Evolutionary conservation across 2,329 filamentous ascomycete genomes (phyloP), one percentile per base, ranked within the genome.

Genomic region (Pezicula rhizophila): DNA sequence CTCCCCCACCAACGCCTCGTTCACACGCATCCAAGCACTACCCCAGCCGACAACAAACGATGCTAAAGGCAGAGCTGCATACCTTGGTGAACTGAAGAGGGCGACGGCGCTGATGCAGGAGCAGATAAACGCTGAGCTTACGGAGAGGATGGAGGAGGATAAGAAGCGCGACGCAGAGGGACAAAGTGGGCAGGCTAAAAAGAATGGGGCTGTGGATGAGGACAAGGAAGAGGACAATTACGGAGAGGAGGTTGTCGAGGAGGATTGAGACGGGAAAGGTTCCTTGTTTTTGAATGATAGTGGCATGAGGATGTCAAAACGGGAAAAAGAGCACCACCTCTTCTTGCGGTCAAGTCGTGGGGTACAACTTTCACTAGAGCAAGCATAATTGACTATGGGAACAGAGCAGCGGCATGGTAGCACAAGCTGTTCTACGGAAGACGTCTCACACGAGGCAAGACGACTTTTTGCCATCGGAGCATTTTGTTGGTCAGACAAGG

Each of bases 211-310:
- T 31, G 28, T 72, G 8, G 75, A 80, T 51, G 79, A 84, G 51
- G 72, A 66, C 10, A 76, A 77, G 53, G 81, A 84, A 62, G 87
- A 89, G 62, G 80, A 87, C 60, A 86, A 90, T 63, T 95, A 96
- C 64, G 90, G 89, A 42, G 90, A 95, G 66, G 89, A 95, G 65
- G 79, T 83, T 20, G 71, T 79, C 11, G 82, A 84, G 44, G 84
- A 87, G 38, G 84, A 87, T 48, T 78, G 78, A 46, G 63, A 60
- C 26, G 23, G 37, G 31, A 46, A 45, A 44, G 25, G 33, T n/a
- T 25, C 23, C 23, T 11, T 11, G 31, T 14, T n/a, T 23, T 12
- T 38, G 8, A 10, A 31, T 10, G 28, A 31, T 31, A 31, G 8
- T 10, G 28, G 8, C 11, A 12, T 31, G 28, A 31, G 28, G 11